Evolutionary conservation across 129 eudicot genomes (phyloP), one percentile per base, ranked within the genome.

Genomic region (Ambrosia artemisiifolia): DNA sequence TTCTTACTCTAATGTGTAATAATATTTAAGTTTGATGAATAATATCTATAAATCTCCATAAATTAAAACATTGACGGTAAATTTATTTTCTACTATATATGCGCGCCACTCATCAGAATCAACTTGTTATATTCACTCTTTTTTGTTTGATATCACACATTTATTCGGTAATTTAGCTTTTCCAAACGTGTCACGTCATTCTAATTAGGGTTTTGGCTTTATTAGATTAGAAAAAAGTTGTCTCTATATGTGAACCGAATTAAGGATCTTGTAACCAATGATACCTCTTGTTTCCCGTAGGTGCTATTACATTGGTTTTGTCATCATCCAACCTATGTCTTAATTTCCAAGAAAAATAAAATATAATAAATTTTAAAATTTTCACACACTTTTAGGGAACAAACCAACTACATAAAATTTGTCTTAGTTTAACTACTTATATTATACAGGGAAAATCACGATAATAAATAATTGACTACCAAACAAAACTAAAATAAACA

Each of bases 191-290:
- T 43, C 7, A 77, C 75, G 46, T 67, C 59, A 18, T 32, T 6
- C 48, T 32, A 67, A 51, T 42, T 7, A 68, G 55, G 50, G 24
- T 51, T 71, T 63, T 78, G 67, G 82, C 35, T 49, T 77, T 78
- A 78, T 51, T 17, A 34, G 13, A 78, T 51, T 4, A 28, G 7
- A 19, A 12, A 71, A 28, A 5, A 47, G 11, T 48, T 78, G 91
- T 80, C 83, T 70, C 63, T 51, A 73, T 83, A 67, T 80, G 80
- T 42, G 19, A 75, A 67, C 80, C 62, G 71, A 83, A 74, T 20
- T 54, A 51, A 65, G 86, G 63, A 86, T 86, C 86, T 86, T 75
- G 49, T 71, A 38, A 35, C 57, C 67, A 53, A 67, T 71, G 84
- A 86, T 86, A 43, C 92, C 91, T 19, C 59, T 69, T 72, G 65